These are phyloP conservation scores for Helotiales sp. DNA, from an alignment of 2,329 filamentous ascomycete species.

Conservation along the genomic window DNA sequence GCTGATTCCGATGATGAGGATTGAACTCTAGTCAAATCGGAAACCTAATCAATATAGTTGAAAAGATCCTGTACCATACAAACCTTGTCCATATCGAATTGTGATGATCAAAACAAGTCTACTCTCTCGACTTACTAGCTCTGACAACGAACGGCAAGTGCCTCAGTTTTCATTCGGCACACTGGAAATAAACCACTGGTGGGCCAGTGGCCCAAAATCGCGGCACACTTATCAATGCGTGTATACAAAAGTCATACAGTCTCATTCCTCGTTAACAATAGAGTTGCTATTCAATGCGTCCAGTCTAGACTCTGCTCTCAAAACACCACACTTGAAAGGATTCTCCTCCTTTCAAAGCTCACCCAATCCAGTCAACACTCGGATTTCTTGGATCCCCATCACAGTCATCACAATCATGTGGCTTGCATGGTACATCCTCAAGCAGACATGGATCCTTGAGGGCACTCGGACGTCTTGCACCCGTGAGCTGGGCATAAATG, in stretches of 20 bases:
- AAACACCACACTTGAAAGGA: not conserved
- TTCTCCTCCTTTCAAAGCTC: not conserved
- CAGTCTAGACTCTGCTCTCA: not conserved
- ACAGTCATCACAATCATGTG: constrained; percentile 22
- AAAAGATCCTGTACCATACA: too few relatives aligned
- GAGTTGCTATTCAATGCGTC: not conserved
- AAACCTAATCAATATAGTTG: too few relatives aligned
- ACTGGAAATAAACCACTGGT: too few relatives aligned
- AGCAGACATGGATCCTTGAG: not conserved
- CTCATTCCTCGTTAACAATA: not conserved
- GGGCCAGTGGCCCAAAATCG: too few relatives aligned
- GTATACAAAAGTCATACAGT: not conserved
- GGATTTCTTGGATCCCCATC: constrained; percentile 12
- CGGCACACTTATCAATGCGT: too few relatives aligned
- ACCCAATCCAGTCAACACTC: constrained; percentile 29
- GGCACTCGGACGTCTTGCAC: not conserved
- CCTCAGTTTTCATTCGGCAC: not conserved
- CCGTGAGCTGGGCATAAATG: constrained; percentile 18
- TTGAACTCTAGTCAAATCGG: not conserved
- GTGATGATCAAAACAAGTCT: not conserved
- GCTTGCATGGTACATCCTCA: not conserved
- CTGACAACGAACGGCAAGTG: not conserved
- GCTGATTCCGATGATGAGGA: constrained; percentile 64
- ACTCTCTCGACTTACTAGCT: not conserved
- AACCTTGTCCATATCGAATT: too few relatives aligned